Evolutionary conservation across 163 green algal genomes (phyloP), one percentile per base, ranked within the genome.

Genomic region (Picocystis sp.): DNA sequence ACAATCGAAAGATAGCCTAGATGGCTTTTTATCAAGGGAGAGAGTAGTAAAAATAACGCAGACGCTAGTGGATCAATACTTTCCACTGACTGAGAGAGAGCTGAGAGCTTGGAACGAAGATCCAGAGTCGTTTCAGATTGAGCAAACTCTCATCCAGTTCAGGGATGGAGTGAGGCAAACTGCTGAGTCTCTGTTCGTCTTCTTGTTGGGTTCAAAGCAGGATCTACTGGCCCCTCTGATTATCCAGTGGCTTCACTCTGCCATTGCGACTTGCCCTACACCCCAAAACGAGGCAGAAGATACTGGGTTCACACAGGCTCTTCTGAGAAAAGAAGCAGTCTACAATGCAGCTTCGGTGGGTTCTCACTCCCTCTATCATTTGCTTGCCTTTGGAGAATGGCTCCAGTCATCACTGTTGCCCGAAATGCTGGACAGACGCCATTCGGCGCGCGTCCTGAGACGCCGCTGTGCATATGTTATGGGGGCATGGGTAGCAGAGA

Each of bases 391-490:
- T 38, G 29, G 29, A 5, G 29, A 38, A 5, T 38, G 29, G 29
- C 29, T 38, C 8, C 29, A 38, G 29, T 12, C 29, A 38, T 38
- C 29, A 8, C 8, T 38, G 65, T 50, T 84, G 44, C 47, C 51
- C 22, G 67, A 84, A 45, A 19, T 43, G 17, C 45, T 53, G n/a
- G 45, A 65, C 21, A 63, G 60, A 12, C 60, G 57, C 0, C 46
- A 45, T 13, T 57, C 43, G 24, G 46, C 67, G 24, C 45, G 50
- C 9, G 69, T 75, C 10, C 55, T 94, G 47, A 68, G 84, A 11
- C 62, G 83, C 15, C 63, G 71, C 10, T 79, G 78, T 3, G 70
- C 74, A 5, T 58, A 75, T 52, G 22, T 93, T 46, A 33, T 91
- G n/a, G 65, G 60, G 2, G 52, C 73, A 43, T 94, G 83, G 75